phyloP scores from a whole-genome alignment of 306 rosid species.

The Rosa lucieae region DNA sequence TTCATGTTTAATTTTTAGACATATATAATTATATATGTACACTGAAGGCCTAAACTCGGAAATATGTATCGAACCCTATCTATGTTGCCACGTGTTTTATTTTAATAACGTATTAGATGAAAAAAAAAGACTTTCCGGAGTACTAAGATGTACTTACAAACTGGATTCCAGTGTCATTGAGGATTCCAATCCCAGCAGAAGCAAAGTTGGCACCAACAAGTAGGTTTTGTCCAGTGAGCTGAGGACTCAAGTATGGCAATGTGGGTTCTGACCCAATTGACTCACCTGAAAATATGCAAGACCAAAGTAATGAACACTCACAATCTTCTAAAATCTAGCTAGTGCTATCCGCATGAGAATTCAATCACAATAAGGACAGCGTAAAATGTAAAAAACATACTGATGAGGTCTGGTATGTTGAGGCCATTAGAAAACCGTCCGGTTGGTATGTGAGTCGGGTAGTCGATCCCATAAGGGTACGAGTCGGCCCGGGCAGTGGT shows the following conservation, averaged over 20 bases:
- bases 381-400: conserved; percentile 22
- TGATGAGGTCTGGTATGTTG: conserved; percentile 77
- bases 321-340: background rate
- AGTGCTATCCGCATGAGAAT: background rate
- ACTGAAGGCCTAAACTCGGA: background rate
- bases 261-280: conserved; percentile 70
- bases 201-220: conserved; percentile 89
- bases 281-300: conserved; percentile 47
- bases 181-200: conserved; percentile 91
- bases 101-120: background rate
- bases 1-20: background rate
- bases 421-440: conserved; percentile 90
- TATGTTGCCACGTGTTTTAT: background rate
- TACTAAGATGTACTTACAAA: conserved; percentile 51
- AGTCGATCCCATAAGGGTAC: conserved; percentile 78
- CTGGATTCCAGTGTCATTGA: conserved; percentile 84
- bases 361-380: background rate
- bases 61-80: background rate
- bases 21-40: too few species aligned
- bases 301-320: background rate
- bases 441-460: conserved; percentile 60
- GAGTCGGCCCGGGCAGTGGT: conserved; percentile 72
- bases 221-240: conserved; percentile 50
- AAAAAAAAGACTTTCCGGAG: background rate
- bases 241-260: conserved; percentile 78